phyloP scores from a whole-genome alignment of 2,329 filamentous ascomycete species.

The Trichoderma lentiforme region DNA sequence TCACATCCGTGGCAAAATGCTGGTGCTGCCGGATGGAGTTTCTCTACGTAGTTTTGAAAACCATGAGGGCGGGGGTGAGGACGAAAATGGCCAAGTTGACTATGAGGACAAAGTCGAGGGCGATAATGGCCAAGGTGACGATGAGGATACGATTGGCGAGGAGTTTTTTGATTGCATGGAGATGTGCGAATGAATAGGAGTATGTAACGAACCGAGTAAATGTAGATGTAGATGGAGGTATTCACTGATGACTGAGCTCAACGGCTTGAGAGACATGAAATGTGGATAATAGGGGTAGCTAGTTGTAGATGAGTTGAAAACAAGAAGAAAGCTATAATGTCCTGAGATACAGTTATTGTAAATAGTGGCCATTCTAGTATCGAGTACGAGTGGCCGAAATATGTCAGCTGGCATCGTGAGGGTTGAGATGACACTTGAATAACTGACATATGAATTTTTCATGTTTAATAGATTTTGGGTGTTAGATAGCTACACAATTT shows the following conservation, averaged over 20 bases:
- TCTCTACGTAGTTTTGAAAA: neutral
- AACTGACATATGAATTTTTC: neutral
- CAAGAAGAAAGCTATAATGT: too few relatives aligned
- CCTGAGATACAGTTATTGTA: rapidly evolving
- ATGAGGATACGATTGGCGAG: neutral
- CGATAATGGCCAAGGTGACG: neutral
- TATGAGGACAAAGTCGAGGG: neutral
- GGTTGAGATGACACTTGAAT: neutral
- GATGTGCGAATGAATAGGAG: neutral
- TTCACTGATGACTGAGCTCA: neutral
- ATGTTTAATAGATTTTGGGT: neutral
- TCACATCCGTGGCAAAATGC: neutral
- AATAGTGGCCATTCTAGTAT: neutral
- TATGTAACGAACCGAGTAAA: neutral
- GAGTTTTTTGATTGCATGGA: neutral
- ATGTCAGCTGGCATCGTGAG: rapidly evolving
- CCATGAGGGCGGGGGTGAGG: neutral
- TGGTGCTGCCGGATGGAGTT: neutral
- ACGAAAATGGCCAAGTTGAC: neutral
- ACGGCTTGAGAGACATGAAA: neutral
- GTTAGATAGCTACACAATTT: neutral
- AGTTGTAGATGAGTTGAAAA: too few relatives aligned
- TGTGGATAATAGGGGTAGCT: neutral
- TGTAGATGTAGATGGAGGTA: neutral
- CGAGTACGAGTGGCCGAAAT: neutral